Conservation (phyloP, 352 stramenopile genomes). For the Globisporangium perplexum region DNA sequence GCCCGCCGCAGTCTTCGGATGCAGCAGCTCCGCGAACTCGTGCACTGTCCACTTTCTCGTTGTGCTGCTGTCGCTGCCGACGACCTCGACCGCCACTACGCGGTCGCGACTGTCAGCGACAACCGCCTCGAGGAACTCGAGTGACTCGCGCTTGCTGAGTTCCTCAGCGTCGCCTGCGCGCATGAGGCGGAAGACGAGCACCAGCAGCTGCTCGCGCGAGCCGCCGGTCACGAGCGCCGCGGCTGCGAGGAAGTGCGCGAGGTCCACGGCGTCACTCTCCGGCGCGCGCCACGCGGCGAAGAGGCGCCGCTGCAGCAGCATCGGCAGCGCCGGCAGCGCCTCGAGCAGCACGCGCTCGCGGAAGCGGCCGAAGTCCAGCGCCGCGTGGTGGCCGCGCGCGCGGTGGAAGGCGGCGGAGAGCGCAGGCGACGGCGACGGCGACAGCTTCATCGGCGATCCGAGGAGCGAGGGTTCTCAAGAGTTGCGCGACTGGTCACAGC, state of each 20-base stretch:
- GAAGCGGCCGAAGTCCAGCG: conserved; percentile 28
- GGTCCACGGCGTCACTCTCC: conserved; percentile 14
- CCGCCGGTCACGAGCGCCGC: conserved; percentile 25
- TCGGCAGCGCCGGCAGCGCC: conserved; percentile 24
- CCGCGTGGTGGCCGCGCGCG: conserved; percentile 25
- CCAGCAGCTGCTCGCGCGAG: conserved; percentile 35
- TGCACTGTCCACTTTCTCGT: conserved; percentile 10
- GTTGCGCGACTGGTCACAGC: no score
- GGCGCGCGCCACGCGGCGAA: conserved; percentile 32
- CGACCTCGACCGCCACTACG: conserved; percentile 18
- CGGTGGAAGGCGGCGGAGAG: conserved; percentile 36
- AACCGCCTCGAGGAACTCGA: conserved; percentile 14
- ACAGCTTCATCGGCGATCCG: conserved; percentile 7
- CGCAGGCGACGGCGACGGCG: conserved; percentile 14
- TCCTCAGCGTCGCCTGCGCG: conserved; percentile 11
- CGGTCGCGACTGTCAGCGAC: neutral
- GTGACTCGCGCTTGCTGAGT: conserved; percentile 19
- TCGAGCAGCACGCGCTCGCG: conserved; percentile 32
- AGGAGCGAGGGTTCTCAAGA: no score
- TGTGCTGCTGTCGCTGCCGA: neutral
- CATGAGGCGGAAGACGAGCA: conserved; percentile 37
- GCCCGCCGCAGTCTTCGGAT: conserved; percentile 4
- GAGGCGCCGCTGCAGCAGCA: conserved; percentile 21
- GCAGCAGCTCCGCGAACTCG: conserved; percentile 16
- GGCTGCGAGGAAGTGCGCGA: conserved; percentile 34